phyloP scores from a whole-genome alignment of 768 basidiomycete genomes.

The Termitomyces eurrhizus region DNA sequence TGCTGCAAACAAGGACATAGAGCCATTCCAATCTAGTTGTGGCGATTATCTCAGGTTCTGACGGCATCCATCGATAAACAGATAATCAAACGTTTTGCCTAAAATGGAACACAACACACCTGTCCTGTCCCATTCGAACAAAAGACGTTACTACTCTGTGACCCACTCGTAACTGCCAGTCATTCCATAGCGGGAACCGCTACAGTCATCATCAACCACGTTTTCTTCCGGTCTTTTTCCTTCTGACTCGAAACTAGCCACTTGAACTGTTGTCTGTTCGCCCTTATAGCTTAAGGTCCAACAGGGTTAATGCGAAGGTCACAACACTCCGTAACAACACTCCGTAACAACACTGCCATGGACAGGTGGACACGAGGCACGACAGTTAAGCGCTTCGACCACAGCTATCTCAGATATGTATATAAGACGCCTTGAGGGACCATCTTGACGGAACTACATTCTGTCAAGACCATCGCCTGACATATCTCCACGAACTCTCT shows the following conservation, averaged over 20 bases:
- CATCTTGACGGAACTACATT: not conserved
- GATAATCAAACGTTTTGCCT: too few relatives aligned
- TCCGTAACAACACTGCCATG: not conserved
- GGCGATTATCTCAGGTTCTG: not conserved
- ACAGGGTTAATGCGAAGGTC: not conserved
- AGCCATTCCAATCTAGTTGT: not conserved
- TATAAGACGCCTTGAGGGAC: not conserved
- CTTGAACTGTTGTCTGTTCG: not conserved
- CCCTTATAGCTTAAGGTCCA: not conserved
- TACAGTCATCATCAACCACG: not conserved
- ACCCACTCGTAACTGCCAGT: too few relatives aligned
- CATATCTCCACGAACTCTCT: not conserved
- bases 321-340: not conserved
- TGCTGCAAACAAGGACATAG: not conserved
- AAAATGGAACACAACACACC: too few relatives aligned
- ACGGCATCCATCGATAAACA: not conserved
- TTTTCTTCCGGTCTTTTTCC: not conserved
- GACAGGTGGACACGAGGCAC: not conserved
- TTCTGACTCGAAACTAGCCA: not conserved
- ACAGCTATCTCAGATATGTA: constrained; percentile 3
- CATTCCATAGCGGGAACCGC: too few relatives aligned
- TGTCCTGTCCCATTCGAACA: too few relatives aligned
- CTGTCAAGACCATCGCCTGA: not conserved
- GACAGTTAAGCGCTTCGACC: not conserved
- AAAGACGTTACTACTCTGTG: too few relatives aligned